A percentile compares a stretch with the other conserved stretches of the same genome.
phyloP scores from a whole-genome alignment of 805 yeast species.

The Yarrowia alimentaria region DNA sequence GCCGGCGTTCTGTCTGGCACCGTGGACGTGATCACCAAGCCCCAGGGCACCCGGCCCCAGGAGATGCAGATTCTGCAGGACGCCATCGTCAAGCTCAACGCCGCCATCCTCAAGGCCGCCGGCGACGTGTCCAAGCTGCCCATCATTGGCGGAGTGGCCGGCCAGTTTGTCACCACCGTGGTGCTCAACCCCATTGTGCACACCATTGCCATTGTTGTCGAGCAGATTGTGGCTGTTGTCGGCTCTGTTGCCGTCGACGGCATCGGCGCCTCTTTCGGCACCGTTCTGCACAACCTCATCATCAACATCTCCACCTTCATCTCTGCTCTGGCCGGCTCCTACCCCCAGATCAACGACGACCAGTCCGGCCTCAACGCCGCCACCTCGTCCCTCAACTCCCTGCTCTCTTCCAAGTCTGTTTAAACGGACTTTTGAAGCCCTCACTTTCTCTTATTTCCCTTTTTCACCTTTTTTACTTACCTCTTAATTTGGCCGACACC shows the following conservation, averaged over 20 bases:
- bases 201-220: conserved; percentile 11
- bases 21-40: conserved; percentile 15
- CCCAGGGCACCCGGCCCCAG: conserved; percentile 24
- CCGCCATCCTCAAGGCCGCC: conserved; percentile 10
- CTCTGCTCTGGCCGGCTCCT: conserved; percentile 6
- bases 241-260: conserved; percentile 2
- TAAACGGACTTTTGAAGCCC: no score
- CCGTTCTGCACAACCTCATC: conserved; percentile 19
- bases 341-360: conserved; percentile 22
- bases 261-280: conserved; percentile 6
- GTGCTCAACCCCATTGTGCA: conserved; percentile 22
- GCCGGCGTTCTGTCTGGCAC: conserved; percentile 10
- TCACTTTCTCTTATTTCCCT: no score
- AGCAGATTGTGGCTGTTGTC: conserved; percentile 12
- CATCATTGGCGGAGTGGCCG: conserved; percentile 8
- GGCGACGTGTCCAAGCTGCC: conserved; percentile 4
- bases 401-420: not conserved
- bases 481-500: no score
- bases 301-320: conserved; percentile 18
- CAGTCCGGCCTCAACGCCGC: conserved; percentile 8
- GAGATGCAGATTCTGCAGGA: conserved; percentile 12
- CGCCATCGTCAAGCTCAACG: conserved; percentile 9
- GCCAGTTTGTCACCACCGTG: conserved; percentile 14
- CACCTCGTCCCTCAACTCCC: conserved; percentile 4
- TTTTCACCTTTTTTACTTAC: no score